phyloP scores from a whole-genome alignment of 2,329 filamentous ascomycete genomes.

The Fusarium praegraminearum region DNA sequence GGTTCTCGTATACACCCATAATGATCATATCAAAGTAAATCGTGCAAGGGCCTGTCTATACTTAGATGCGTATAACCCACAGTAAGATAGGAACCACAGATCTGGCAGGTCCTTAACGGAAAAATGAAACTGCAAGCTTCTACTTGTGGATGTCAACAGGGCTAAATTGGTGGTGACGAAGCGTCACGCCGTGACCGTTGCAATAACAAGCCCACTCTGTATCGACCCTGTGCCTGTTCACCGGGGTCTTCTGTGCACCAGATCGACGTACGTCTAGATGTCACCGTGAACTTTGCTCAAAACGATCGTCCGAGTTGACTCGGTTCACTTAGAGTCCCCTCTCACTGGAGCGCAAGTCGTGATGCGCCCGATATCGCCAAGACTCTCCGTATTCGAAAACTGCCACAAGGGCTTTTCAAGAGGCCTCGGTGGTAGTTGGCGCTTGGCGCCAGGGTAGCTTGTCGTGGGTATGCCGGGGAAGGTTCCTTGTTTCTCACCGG shows the following conservation, averaged over 20 bases:
- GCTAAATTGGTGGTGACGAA: slow-evolving; percentile 17
- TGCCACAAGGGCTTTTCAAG: slow-evolving; percentile 7
- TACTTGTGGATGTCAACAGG: slow-evolving; percentile 15
- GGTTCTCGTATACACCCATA: slow-evolving; percentile 40
- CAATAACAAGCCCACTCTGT: slow-evolving; percentile 35
- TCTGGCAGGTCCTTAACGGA: slow-evolving; percentile 20
- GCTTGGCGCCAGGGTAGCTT: slow-evolving; percentile 36
- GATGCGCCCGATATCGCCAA: slow-evolving; percentile 18
- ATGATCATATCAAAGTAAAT: slow-evolving; percentile 39
- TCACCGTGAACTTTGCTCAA: slow-evolving; percentile 2
- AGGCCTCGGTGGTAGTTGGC: slow-evolving; percentile 10
- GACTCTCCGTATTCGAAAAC: slow-evolving; percentile 10
- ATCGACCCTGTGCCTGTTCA: slow-evolving; percentile 22
- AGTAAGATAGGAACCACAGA: slow-evolving; percentile 8
- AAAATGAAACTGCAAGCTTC: slow-evolving; percentile 11
- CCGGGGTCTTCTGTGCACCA: slow-evolving; percentile 29
- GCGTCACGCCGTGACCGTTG: slow-evolving; percentile 31
- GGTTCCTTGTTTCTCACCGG: slow-evolving; percentile 24
- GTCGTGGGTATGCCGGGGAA: slow-evolving; percentile 26
- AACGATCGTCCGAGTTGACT: slow-evolving; percentile 5
- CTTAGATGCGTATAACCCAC: slow-evolving; percentile 27
- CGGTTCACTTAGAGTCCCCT: slow-evolving; percentile 5
- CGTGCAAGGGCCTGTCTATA: slow-evolving; percentile 33
- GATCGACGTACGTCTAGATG: slow-evolving; percentile 32
- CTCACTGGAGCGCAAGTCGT: neutral